Base-by-base conservation (phyloP, 768 basidiomycete genomes). In the Trametes elegans region DNA sequence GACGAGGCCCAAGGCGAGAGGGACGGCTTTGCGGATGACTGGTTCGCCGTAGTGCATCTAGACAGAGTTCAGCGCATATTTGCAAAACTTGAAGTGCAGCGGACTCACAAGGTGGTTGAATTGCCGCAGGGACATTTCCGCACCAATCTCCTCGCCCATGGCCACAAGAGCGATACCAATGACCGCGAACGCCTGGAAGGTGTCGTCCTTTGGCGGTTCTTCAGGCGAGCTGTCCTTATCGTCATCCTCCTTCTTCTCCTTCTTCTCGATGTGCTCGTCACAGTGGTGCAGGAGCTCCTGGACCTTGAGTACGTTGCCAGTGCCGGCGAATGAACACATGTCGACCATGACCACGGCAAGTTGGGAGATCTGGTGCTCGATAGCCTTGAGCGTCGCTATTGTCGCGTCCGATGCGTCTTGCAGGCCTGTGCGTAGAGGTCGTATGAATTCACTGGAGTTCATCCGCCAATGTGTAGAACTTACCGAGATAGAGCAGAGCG, bases 11-110 rank as follows among this genome's bases (percentile, higher is more conserved):
- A 99, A 87, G 14, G 96, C 97, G 16, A 99, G 85, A 18, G 97
- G 97, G 23, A 99, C 87, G 2, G 89, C 78, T 78, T 91, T 92
- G 28, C 97, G 88, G 64, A 98, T 92, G 61, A 84, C 75, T 5
- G 93, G 92, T 63, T 96, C 94, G 49, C 96, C 97, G 60, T 98
- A 98, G 69, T 95, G 93, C 97, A 99, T 99, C 95, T 97, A 60
- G n/a, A 26, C 31, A 13, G 43, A 3, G 36, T 39, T 38, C 19
- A 56, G 36, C 24, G n/a, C n/a, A n/a, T n/a, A 36, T 10, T 3
- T 18, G 19, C 7, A 7, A 43, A 9, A n/a, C 23, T 14, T 11
- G 53, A 42, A 19, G 51, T 73, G 14, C 71, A 21, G 24, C 16
- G 23, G 4, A 74, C 85, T 63, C 60, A 96, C 95, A 49, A 99